phyloP scores from a whole-genome alignment of 495 filamentous ascomycete genomes.

The Cenococcum geophilum region DNA sequence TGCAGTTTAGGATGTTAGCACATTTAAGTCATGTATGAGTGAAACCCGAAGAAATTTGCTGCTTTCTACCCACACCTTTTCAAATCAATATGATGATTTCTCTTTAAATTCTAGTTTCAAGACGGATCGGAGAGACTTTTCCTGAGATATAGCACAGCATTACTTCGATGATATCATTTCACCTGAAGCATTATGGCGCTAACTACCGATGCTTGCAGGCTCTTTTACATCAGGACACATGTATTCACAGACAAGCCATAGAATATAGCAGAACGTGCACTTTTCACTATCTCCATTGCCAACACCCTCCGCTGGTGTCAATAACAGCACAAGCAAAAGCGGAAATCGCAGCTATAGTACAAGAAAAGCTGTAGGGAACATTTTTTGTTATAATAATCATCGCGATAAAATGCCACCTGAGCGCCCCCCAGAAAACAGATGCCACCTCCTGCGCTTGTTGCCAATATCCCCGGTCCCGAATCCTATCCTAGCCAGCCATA shows the following conservation, averaged over 20 bases:
- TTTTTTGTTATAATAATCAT: slow-evolving; percentile 5
- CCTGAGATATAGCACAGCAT: slow-evolving; percentile 2
- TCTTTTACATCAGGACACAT: background rate
- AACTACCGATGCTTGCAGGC: background rate
- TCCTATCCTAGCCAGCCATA: background rate
- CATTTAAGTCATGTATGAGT: no score
- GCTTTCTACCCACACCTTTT: no score
- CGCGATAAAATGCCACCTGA: slow-evolving; percentile 13
- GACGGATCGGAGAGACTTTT: slow-evolving; percentile 23
- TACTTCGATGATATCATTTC: background rate
- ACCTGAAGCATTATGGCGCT: background rate
- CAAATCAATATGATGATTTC: slow-evolving; percentile 17
- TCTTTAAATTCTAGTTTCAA: slow-evolving; percentile 18
- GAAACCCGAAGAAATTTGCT: no score
- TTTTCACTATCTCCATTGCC: slow-evolving; percentile 12
- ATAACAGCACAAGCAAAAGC: slow-evolving; percentile 4
- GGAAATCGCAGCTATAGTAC: slow-evolving; percentile 13
- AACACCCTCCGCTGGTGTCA: slow-evolving; percentile 4
- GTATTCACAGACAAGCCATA: background rate
- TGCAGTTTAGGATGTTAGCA: no score
- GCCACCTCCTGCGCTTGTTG: slow-evolving; percentile 6
- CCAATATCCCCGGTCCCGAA: slow-evolving; percentile 1
- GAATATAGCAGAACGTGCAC: background rate
- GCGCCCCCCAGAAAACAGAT: background rate
- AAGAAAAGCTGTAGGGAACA: background rate